These are phyloP conservation scores for Coelastrella sp. DNA, from an alignment of 139 green algal species.

Conservation along the genomic window DNA sequence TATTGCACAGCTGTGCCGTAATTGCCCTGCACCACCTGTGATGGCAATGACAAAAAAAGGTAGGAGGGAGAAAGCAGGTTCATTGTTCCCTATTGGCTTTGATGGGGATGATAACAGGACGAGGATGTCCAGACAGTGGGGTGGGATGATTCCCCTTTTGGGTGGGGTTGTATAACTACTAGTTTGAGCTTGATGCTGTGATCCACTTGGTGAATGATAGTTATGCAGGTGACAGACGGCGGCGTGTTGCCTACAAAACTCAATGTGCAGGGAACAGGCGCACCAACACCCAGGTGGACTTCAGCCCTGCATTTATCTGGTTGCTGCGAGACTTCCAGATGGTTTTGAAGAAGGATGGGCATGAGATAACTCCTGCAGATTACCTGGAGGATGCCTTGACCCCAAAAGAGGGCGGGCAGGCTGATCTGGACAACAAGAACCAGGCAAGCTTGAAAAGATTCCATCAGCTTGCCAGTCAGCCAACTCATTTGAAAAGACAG, in stretches of 20 bases:
- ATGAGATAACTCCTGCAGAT: slow-evolving; percentile 67
- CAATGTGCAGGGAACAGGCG: background rate
- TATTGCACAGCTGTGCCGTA: background rate
- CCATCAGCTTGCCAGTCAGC: too few species aligned
- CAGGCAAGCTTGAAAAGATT: slow-evolving; percentile 29
- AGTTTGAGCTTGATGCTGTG: background rate
- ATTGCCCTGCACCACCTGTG: background rate
- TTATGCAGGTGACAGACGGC: background rate
- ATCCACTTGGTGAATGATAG: background rate
- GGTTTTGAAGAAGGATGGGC: slow-evolving; percentile 63
- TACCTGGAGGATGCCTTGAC: slow-evolving; percentile 93
- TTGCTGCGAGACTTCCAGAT: slow-evolving; percentile 96
- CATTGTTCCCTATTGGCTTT: too few species aligned
- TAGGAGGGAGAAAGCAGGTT: background rate
- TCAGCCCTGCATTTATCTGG: slow-evolving; percentile 93
- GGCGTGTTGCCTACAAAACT: background rate
- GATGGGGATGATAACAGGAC: too few species aligned
- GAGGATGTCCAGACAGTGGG: too few species aligned
- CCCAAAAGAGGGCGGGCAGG: slow-evolving; percentile 40
- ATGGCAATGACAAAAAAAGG: background rate
- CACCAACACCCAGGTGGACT: slow-evolving; percentile 65
- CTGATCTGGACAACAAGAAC: slow-evolving; percentile 48
- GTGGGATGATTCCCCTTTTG: too few species aligned
- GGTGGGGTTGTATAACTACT: too few species aligned
- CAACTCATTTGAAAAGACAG: too few species aligned